These are phyloP conservation scores for Zanthoxylum bungeanum DNA, from an alignment of 345 rosid genomes.

Conservation along the genomic window DNA sequence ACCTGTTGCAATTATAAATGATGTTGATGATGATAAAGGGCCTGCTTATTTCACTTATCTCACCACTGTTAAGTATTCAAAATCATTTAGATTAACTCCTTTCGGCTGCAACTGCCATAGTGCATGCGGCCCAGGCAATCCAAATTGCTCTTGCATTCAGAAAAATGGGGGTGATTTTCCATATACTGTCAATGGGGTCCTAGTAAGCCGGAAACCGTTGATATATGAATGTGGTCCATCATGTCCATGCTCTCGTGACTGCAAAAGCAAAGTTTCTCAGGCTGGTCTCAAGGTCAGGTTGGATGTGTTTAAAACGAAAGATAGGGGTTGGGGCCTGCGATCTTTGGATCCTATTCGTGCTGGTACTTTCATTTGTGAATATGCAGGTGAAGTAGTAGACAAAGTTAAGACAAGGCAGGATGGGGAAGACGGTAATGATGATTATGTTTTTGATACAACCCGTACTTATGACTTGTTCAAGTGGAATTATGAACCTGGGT, in stretches of 20 bases:
- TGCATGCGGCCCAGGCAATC: slow-evolving; percentile 64
- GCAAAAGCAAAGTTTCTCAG: slow-evolving; percentile 72
- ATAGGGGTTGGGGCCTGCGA: slow-evolving; percentile 86
- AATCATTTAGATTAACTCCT: slow-evolving; percentile 36
- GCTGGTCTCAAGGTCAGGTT: slow-evolving; percentile 51
- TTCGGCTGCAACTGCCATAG: slow-evolving; percentile 48
- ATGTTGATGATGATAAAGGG: slow-evolving; percentile 73
- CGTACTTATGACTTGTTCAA: slow-evolving; percentile 26
- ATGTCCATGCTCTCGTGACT: slow-evolving; percentile 62
- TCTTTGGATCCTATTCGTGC: slow-evolving; percentile 93
- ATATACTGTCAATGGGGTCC: slow-evolving; percentile 54
- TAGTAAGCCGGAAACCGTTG: slow-evolving; percentile 61
- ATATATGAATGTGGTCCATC: slow-evolving; percentile 76
- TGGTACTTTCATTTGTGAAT: slow-evolving; percentile 81
- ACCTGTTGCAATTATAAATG: slow-evolving; percentile 82
- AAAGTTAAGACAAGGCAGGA: slow-evolving; percentile 30
- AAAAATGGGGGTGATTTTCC: slow-evolving; percentile 69
- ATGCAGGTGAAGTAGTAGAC: slow-evolving; percentile 78
- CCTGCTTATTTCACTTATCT: slow-evolving; percentile 69
- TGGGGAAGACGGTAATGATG: slow-evolving; percentile 39
- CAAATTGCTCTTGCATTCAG: slow-evolving; percentile 63
- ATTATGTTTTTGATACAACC: slow-evolving; percentile 55
- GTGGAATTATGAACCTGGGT: slow-evolving; percentile 15
- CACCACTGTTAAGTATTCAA: slow-evolving; percentile 43
- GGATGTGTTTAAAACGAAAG: slow-evolving; percentile 54